phyloP scores from a whole-genome alignment of 2,329 filamentous ascomycete genomes.

The Talaromyces rugulosus region DNA sequence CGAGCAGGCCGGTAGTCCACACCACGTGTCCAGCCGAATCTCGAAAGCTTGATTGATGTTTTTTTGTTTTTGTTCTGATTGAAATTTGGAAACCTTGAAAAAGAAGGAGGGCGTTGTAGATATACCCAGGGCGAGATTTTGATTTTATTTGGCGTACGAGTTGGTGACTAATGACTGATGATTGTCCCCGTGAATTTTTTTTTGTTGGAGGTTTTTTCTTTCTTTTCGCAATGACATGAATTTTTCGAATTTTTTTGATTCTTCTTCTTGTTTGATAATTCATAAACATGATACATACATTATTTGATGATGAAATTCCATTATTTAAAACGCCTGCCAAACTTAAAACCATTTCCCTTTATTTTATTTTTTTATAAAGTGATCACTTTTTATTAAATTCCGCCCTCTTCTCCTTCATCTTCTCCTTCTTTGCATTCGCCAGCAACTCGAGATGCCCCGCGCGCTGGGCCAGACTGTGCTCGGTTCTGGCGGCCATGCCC shows the following conservation, averaged over 20 bases:
- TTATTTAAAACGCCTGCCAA: not conserved
- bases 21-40: slow-evolving; percentile 17
- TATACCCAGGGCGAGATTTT: slow-evolving; percentile 31
- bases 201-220: not conserved
- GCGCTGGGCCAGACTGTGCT: slow-evolving; percentile 60
- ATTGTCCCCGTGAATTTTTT: not conserved
- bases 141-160: slow-evolving; percentile 17
- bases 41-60: slow-evolving; percentile 4
- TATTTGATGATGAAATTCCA: too few species aligned
- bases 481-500: slow-evolving; percentile 62
- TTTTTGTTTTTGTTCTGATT: slow-evolving; percentile 13
- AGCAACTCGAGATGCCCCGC: slow-evolving; percentile 68
- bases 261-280: not conserved
- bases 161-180: slow-evolving; percentile 19
- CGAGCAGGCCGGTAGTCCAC: slow-evolving; percentile 34
- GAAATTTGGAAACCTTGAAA: not conserved
- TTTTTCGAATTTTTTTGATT: not conserved
- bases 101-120: slow-evolving; percentile 14
- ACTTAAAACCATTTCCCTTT: not conserved
- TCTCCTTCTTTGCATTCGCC: slow-evolving; percentile 61
- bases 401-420: slow-evolving; percentile 32
- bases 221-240: not conserved
- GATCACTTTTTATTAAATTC: slow-evolving; percentile 13
- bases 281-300: slow-evolving; percentile 5
- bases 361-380: not conserved